Base-by-base conservation (phyloP, 2,329 filamentous ascomycete genomes). In the Neopestalotiopsis sp. region DNA sequence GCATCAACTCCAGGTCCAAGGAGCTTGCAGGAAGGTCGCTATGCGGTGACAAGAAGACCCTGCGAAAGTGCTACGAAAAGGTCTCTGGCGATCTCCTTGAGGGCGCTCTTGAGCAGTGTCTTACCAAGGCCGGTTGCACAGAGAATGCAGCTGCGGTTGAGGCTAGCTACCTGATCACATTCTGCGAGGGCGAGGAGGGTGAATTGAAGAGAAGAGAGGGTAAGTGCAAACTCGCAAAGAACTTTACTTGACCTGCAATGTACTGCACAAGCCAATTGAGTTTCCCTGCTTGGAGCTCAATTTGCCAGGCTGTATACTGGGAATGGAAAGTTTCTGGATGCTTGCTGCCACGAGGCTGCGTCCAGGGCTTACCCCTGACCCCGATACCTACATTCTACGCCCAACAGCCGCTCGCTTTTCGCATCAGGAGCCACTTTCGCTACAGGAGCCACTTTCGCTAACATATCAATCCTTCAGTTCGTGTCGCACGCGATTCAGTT, bases 41-140 rank as follows among this genome's bases (percentile, higher is more conserved):
- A 66, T 88, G 86, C 75, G 85, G 84, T 61, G 75, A 85, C 73
- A 74, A 75, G 68, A 78, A 76, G 68, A 78, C 81, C 52, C 78
- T 88, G 71, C 75, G 77, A 65, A 69, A 78, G 73, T 88, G 86
- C 76, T 78, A 88, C 64, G 69, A 73, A 10, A 71, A 74, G 42
- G 77, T 81, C 38, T 70, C 79, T 14, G 64, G 73, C 66, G 70
- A 75, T 71, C 72, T 79, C 68, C 72, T 75, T 61, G 65, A 75
- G 14, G 66, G 69, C 20, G 78, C 82, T 62, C 69, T 88, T 68
- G 78, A 82, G 71, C 70, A 71, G 13, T 83, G 81, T 71, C 81
- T 81, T 70, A 65, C 72, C 32, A 71, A 76, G 45, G 80, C 78
- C 64, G 80, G 79, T 62, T 83, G 82, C 76, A 78, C 77, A 3